Conservation (phyloP, 148 eudicot species). For the Cornus controversa region DNA sequence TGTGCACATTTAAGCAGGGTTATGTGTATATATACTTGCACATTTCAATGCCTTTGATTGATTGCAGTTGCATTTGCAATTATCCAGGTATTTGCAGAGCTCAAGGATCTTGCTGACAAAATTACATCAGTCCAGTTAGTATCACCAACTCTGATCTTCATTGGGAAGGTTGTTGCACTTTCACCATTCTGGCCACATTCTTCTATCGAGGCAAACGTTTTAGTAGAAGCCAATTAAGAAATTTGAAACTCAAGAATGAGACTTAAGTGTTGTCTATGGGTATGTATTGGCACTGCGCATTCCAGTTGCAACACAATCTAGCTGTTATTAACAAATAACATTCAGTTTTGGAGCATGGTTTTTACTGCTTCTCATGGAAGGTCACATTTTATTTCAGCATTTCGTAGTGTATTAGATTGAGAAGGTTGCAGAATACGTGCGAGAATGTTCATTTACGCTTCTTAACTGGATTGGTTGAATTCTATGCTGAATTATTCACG, state of each 20-base stretch:
- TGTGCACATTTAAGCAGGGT: not conserved
- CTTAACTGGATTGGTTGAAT: not conserved
- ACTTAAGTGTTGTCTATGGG: not conserved
- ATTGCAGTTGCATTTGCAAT: conserved; percentile 10
- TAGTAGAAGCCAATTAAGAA: conserved; percentile 28
- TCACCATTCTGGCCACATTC: conserved; percentile 79
- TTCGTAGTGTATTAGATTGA: not conserved
- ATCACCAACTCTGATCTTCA: conserved; percentile 85
- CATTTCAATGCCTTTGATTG: not conserved
- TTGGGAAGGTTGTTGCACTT: conserved; percentile 94
- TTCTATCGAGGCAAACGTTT: conserved; percentile 20
- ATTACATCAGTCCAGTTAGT: conserved; percentile 53
- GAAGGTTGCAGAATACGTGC: not conserved
- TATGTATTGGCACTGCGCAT: conserved; percentile 4
- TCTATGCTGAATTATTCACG: not conserved
- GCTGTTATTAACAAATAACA: not conserved
- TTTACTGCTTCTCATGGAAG: not conserved
- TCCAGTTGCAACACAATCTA: not conserved
- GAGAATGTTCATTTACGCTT: not conserved
- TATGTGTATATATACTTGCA: no score
- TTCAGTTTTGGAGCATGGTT: not conserved
- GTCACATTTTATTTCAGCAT: not conserved
- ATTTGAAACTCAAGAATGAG: not conserved
- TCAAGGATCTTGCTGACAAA: conserved; percentile 69
- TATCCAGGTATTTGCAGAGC: conserved; percentile 70